Conservation (phyloP, 2,329 filamentous ascomycete species). For the Camillea tinctor region DNA sequence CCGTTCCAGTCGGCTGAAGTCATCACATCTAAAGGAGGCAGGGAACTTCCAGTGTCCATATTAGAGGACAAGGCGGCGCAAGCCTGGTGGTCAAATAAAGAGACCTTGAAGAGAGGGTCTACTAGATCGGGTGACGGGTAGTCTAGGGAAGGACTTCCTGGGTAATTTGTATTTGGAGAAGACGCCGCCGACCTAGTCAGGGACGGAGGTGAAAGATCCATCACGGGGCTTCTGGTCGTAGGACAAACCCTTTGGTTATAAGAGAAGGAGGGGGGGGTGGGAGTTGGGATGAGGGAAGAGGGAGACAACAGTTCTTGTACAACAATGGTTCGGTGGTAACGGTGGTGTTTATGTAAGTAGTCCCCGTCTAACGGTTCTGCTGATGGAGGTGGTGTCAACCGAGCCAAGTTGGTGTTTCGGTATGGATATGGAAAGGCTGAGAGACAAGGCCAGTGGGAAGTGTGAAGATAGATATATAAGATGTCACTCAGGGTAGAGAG, state of each 20-base stretch:
- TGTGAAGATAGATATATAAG: not conserved
- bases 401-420: not conserved
- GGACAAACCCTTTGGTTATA: not conserved
- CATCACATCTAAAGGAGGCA: conserved; percentile 41
- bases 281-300: not conserved
- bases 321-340: not conserved
- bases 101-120: conserved; percentile 43
- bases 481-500: not conserved
- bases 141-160: conserved; percentile 40
- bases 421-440: not conserved
- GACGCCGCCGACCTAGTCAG: conserved; percentile 45
- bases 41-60: conserved; percentile 37
- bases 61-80: conserved; percentile 37
- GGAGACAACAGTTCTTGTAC: not conserved
- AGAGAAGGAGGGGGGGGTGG: not conserved
- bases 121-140: conserved; percentile 47
- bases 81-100: conserved; percentile 41
- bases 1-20: conserved; percentile 45
- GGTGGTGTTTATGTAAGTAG: not conserved
- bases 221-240: conserved; percentile 22
- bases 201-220: conserved; percentile 51
- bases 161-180: conserved; percentile 44
- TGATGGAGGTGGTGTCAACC: not conserved
- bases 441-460: not conserved
- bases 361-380: not conserved